phyloP scores from a whole-genome alignment of 2,329 filamentous ascomycete species.

The Beauveria sp. region DNA sequence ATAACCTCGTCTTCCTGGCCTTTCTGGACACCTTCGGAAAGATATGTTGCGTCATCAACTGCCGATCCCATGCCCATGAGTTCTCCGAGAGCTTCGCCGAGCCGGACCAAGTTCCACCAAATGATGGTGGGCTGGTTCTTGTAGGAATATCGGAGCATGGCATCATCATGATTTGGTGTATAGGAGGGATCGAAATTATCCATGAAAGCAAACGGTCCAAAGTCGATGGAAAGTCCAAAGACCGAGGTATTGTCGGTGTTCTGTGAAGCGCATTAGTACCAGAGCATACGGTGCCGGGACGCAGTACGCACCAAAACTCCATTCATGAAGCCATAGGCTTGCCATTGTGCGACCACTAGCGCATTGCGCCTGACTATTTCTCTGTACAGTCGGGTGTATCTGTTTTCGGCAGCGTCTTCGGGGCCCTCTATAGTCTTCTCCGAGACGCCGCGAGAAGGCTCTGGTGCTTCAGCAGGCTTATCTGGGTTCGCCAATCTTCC shows the following conservation, averaged over 20 bases:
- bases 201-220: conserved; percentile 94
- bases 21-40: conserved; percentile 58
- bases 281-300: not conserved
- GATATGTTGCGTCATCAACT: conserved; percentile 66
- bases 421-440: conserved; percentile 59
- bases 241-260: conserved; percentile 98
- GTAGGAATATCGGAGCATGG: conserved; percentile 80
- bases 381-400: conserved; percentile 79
- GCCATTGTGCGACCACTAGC: conserved; percentile 83
- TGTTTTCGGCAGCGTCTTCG: conserved; percentile 65
- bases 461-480: conserved; percentile 34
- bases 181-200: conserved; percentile 93
- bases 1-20: conserved; percentile 64
- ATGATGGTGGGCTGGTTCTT: conserved; percentile 91
- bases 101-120: conserved; percentile 95
- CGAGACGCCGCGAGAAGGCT: conserved; percentile 43
- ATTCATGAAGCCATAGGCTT: conserved; percentile 99
- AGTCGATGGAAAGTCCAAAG: conserved; percentile 83
- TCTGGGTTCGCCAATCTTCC: conserved; percentile 46
- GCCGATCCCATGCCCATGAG: conserved; percentile 68
- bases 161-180: conserved; percentile 94
- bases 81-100: conserved; percentile 85
- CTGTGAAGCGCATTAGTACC: conserved; percentile 20
- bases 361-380: conserved; percentile 84
- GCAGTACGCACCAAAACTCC: conserved; percentile 58